Conservation (phyloP, 805 yeast genomes). For the Grigorovia jiainica region DNA sequence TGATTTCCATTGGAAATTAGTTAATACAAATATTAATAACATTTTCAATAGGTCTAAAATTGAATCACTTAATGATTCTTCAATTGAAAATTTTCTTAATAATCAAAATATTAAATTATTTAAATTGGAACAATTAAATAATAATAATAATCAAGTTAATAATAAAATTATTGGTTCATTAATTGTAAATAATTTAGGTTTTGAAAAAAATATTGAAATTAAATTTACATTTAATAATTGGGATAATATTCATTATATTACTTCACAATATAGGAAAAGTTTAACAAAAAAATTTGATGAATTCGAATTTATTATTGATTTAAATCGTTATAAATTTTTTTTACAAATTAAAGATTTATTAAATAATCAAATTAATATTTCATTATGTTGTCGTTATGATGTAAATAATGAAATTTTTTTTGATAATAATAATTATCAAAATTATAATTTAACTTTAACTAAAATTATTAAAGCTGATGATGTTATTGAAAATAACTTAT, state of each 20-base stretch:
- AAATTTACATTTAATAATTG: constrained; percentile 28
- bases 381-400: constrained; percentile 27
- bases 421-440: constrained; percentile 29
- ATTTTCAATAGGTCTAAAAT: background rate
- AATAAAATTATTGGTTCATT: constrained; percentile 18
- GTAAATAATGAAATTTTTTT: constrained; percentile 27
- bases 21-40: constrained; percentile 1
- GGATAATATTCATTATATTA: constrained; percentile 25
- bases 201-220: constrained; percentile 27
- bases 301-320: constrained; percentile 23
- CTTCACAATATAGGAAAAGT: constrained; percentile 20
- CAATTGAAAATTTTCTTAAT: constrained; percentile 10
- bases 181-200: constrained; percentile 25
- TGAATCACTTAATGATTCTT: background rate
- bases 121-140: constrained; percentile 4
- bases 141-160: constrained; percentile 3
- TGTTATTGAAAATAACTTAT: background rate
- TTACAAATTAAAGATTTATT: constrained; percentile 18
- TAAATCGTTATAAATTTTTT: constrained; percentile 22
- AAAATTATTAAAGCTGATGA: background rate
- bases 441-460: constrained; percentile 17
- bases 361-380: constrained; percentile 14
- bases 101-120: constrained; percentile 20
- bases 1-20: constrained; percentile 4
- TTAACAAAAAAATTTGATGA: constrained; percentile 22